Percentiles rank a stretch among this genome's conserved stretches.
Evolutionary conservation across 495 filamentous ascomycete species (phyloP).

Genomic region (Xanthoparmelia taractica): DNA sequence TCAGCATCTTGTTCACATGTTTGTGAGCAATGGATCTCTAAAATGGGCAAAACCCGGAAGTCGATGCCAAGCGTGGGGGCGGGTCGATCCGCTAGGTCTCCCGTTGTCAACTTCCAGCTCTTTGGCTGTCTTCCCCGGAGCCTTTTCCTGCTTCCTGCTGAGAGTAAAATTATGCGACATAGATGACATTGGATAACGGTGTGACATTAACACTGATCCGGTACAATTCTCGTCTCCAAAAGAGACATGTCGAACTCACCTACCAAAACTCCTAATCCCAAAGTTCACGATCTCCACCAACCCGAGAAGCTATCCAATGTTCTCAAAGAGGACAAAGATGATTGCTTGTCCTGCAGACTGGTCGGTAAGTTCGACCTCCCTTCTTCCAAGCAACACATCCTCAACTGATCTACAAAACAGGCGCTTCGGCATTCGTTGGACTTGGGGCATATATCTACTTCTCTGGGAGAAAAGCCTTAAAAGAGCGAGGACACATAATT

Average conservation of each 20-base stretch:
- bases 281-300: conserved; percentile 38
- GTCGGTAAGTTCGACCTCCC: conserved; percentile 44
- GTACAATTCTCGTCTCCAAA: background rate
- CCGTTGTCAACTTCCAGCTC: conserved; percentile 3
- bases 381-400: background rate
- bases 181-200: background rate
- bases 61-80: background rate
- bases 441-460: conserved; percentile 81
- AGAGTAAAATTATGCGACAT: background rate
- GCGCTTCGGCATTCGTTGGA: conserved; percentile 77
- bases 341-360: conserved; percentile 62
- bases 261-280: conserved; percentile 21
- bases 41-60: background rate
- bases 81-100: background rate
- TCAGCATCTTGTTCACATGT: conserved; percentile 45
- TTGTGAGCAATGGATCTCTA: background rate
- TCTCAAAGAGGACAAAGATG: conserved; percentile 56
- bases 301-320: conserved; percentile 46
- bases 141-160: background rate
- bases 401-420: conserved; percentile 35
- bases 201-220: background rate
- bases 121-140: background rate
- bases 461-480: conserved; percentile 69
- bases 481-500: conserved; percentile 60
- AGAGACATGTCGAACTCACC: background rate